Evolutionary conservation across 176 grass and related monocot species (phyloP).

Genomic region (Aegilops bicornis): DNA sequence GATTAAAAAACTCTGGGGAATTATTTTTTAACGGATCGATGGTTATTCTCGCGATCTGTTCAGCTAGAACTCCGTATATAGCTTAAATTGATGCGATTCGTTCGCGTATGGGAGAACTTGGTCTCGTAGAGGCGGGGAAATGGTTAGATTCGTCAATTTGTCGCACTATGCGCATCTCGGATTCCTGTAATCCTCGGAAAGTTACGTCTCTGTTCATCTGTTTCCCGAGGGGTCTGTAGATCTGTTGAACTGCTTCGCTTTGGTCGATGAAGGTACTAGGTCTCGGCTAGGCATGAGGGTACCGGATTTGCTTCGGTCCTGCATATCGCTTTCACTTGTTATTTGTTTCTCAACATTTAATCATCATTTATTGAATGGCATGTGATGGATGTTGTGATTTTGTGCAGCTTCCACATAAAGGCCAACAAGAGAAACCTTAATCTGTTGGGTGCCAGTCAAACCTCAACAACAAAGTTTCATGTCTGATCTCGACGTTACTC

Average conservation of each 20-base stretch:
- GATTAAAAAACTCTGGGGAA: neutral
- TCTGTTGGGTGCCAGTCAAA: conserved; percentile 36
- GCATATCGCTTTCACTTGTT: neutral
- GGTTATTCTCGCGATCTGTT: neutral
- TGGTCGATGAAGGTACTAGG: neutral
- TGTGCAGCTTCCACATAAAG: conserved; percentile 35
- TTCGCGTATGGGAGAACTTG: neutral
- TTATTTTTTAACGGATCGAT: neutral
- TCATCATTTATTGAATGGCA: neutral
- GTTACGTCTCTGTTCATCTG: neutral
- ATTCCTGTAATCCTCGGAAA: neutral
- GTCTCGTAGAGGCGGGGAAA: neutral
- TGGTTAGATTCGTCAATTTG: neutral
- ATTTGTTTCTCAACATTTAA: neutral
- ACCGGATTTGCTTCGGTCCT: neutral
- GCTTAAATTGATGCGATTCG: neutral
- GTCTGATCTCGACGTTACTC: conserved; percentile 76
- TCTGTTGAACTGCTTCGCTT: neutral
- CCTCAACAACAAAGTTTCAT: conserved; percentile 67
- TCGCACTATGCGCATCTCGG: neutral
- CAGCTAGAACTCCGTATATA: neutral
- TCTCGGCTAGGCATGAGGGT: neutral
- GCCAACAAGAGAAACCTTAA: conserved; percentile 15
- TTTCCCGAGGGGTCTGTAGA: neutral
- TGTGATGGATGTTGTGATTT: neutral